A percentile compares a stretch with the other conserved stretches of the same genome.
These are phyloP conservation scores for Xerocomellus intermedius DNA, from an alignment of 768 basidiomycete species.

Conservation along the genomic window DNA sequence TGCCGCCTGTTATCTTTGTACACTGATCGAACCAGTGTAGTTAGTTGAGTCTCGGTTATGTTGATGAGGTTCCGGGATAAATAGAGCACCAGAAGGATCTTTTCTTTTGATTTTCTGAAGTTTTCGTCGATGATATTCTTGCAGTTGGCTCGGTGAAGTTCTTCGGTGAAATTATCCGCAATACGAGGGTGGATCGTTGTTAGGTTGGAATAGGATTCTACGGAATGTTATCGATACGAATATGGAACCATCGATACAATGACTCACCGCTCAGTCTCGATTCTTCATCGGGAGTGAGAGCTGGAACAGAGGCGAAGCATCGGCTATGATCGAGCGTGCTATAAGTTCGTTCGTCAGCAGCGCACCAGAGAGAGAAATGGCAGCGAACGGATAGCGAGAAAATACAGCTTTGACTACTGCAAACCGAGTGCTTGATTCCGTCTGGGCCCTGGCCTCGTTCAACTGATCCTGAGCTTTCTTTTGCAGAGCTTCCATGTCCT, in stretches of 20 bases:
- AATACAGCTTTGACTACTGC: constrained; percentile 29
- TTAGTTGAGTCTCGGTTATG: constrained; percentile 13
- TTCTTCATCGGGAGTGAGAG: constrained; percentile 15
- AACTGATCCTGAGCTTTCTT: constrained; percentile 15
- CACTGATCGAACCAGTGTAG: constrained; percentile 13
- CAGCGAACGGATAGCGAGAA: constrained; percentile 21
- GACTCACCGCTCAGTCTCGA: constrained; percentile 18
- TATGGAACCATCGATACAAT: constrained; percentile 12
- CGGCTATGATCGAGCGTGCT: constrained; percentile 20
- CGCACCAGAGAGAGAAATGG: not conserved
- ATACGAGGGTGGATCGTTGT: constrained; percentile 17
- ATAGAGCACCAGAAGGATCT: constrained; percentile 17
- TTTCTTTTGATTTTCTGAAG: constrained; percentile 26
- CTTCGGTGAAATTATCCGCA: constrained; percentile 17
- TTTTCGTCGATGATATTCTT: constrained; percentile 16
- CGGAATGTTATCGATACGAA: not conserved
- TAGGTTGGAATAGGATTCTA: constrained; percentile 20
- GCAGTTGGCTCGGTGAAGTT: constrained; percentile 13
- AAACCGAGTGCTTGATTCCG: constrained; percentile 22
- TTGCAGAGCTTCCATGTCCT: constrained; percentile 3
- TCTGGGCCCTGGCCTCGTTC: constrained; percentile 6
- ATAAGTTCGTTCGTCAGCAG: not conserved
- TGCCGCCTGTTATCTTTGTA: constrained; percentile 13
- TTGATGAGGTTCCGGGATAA: constrained; percentile 15
- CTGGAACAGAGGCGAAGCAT: constrained; percentile 12